Conservation (phyloP, 306 rosid species). For the Psophocarpus tetragonolobus region DNA sequence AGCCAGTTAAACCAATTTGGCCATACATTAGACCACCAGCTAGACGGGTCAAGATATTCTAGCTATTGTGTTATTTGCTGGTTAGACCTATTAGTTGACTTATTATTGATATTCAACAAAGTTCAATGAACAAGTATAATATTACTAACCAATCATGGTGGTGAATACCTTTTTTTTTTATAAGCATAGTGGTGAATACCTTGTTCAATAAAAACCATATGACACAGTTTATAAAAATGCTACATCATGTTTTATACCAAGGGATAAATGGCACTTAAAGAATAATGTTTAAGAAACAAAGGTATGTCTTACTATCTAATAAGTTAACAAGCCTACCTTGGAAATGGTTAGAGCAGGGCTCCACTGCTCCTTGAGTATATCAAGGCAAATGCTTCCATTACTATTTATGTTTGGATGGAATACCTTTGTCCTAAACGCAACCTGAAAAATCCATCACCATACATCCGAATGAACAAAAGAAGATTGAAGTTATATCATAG, state of each 20-base stretch:
- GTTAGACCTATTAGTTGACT: background rate
- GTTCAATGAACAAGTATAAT: background rate
- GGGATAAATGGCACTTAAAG: background rate
- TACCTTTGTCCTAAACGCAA: constrained; percentile 90
- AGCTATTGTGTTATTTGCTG: background rate
- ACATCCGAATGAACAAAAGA: background rate
- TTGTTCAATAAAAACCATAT: background rate
- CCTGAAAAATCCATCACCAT: constrained; percentile 54
- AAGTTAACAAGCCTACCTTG: constrained; percentile 55
- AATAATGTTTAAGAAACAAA: background rate
- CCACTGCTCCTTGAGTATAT: constrained; percentile 93
- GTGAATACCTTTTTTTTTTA: too few species aligned
- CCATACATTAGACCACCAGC: background rate
- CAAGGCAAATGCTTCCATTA: constrained; percentile 88
- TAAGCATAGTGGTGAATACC: too few species aligned
- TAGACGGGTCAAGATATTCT: background rate
- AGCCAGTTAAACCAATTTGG: background rate
- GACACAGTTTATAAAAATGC: background rate
- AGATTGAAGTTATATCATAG: background rate
- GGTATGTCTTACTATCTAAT: background rate
- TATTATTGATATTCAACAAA: too few species aligned
- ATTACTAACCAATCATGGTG: too few species aligned
- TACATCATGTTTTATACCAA: background rate
- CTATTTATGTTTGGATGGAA: constrained; percentile 90
- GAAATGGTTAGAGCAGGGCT: constrained; percentile 94